Conservation (phyloP, 192 early-diverging fungal genomes). For the Coemansia sp. region DNA sequence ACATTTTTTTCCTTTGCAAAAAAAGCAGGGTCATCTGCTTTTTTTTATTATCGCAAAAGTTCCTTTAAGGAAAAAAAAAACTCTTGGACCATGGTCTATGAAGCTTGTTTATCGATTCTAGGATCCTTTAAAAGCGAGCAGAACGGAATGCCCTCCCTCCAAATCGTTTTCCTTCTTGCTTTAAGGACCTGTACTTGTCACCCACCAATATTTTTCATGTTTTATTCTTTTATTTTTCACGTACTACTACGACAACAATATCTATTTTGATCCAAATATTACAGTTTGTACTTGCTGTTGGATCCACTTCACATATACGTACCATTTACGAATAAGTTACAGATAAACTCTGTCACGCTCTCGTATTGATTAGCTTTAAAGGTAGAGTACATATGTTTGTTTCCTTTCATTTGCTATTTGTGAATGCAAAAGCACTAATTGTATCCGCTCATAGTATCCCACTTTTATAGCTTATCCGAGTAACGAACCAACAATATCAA, state of each 20-base stretch:
- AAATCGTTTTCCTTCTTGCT: background rate
- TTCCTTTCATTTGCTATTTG: too few species aligned
- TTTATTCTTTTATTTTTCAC: background rate
- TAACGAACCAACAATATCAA: background rate
- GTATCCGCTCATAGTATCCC: background rate
- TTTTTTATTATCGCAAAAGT: background rate
- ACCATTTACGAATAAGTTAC: background rate
- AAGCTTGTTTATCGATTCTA: too few species aligned
- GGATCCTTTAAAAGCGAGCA: background rate
- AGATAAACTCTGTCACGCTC: too few species aligned
- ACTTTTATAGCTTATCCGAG: background rate
- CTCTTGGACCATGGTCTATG: background rate
- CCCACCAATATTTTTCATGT: background rate
- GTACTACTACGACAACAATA: background rate
- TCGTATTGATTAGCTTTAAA: too few species aligned
- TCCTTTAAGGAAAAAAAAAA: background rate
- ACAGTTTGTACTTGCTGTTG: background rate
- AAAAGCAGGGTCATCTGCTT: constrained; percentile 1
- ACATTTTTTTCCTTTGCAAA: background rate
- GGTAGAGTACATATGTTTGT: too few species aligned
- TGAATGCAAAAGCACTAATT: too few species aligned
- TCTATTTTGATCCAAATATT: background rate
- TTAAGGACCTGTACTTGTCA: background rate
- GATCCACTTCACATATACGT: background rate
- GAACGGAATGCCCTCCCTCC: background rate